phyloP scores from a whole-genome alignment of 805 yeast genomes.

The Debaryomyces prosopidis region DNA sequence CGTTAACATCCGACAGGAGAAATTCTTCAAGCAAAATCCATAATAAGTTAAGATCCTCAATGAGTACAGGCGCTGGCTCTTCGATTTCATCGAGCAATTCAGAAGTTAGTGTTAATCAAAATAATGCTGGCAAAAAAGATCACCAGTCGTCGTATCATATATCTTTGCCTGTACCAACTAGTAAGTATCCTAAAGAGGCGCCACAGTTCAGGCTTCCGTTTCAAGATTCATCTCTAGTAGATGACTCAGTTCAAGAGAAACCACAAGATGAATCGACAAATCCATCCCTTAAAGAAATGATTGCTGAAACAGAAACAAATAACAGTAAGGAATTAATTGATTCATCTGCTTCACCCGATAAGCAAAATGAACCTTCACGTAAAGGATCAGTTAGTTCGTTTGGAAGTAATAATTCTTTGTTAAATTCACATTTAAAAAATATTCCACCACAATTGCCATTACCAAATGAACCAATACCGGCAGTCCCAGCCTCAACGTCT shows the following conservation, averaged over 20 bases:
- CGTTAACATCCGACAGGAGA: not conserved
- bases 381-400: conserved; percentile 23
- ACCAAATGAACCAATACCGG: conserved; percentile 55
- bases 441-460: conserved; percentile 60
- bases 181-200: conserved; percentile 30
- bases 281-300: not conserved
- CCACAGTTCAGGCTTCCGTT: conserved; percentile 72
- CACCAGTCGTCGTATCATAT: conserved; percentile 13
- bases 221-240: conserved; percentile 45
- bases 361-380: conserved; percentile 13
- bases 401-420: conserved; percentile 24
- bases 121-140: not conserved
- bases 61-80: conserved; percentile 10
- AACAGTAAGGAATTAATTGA: not conserved
- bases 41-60: conserved; percentile 11
- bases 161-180: conserved; percentile 21
- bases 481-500: conserved; percentile 36
- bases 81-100: conserved; percentile 8
- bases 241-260: not conserved
- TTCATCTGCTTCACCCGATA: not conserved
- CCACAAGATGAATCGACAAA: not conserved
- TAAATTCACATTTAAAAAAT: conserved; percentile 33
- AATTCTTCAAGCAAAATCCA: not conserved
- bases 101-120: conserved; percentile 4
- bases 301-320: not conserved